Evolutionary conservation across 73 alveolate species (phyloP).

Genomic region (Tetrahymena elliotti): DNA sequence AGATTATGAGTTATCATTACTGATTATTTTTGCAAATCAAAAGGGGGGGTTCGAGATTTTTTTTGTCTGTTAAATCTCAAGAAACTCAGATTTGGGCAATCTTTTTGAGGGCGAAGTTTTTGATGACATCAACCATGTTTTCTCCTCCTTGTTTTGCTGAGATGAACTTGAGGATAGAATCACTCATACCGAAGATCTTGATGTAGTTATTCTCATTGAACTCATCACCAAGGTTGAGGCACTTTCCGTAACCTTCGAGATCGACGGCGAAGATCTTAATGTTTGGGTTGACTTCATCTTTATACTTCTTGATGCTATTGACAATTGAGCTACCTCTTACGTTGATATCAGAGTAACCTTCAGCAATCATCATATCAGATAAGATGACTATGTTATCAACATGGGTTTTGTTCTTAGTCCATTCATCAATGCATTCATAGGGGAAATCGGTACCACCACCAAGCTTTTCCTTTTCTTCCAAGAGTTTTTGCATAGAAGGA

Average conservation of each 20-base stretch:
- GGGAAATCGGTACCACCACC: constrained; percentile 2
- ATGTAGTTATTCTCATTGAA: background rate
- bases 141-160: background rate
- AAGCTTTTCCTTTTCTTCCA: background rate
- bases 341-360: background rate
- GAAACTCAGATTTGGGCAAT: background rate
- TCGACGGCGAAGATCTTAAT: background rate
- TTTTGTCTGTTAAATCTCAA: background rate
- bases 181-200: background rate
- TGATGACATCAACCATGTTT: background rate
- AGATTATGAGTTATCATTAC: background rate
- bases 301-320: background rate
- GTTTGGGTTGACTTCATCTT: background rate
- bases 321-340: background rate
- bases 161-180: background rate
- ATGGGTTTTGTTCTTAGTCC: background rate
- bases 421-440: background rate
- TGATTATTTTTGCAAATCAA: background rate
- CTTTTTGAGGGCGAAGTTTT: background rate
- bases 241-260: background rate
- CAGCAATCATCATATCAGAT: background rate
- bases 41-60: background rate
- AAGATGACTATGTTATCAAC: background rate
- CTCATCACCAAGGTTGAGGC: background rate
- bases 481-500: background rate